Percentiles rank a stretch among this genome's conserved stretches.
These are phyloP conservation scores for Penicillium chermesinum DNA, from an alignment of 495 filamentous ascomycete genomes.

Conservation along the genomic window DNA sequence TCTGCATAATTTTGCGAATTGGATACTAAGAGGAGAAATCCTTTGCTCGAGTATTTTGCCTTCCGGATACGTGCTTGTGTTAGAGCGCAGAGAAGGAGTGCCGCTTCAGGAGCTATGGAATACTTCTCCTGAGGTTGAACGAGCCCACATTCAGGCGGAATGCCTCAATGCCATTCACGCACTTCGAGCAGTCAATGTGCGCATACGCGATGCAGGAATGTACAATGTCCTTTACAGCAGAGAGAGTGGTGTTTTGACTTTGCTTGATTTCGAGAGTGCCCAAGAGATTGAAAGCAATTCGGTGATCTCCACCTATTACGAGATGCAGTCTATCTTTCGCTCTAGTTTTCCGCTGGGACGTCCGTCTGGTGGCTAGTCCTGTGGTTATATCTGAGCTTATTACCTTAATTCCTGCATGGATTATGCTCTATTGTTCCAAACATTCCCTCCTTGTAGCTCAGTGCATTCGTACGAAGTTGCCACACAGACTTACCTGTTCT, in stretches of 20 bases:
- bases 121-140: background rate
- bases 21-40: background rate
- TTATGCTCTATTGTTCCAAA: too few species aligned
- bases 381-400: too few species aligned
- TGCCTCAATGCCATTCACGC: background rate
- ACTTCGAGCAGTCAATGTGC: background rate
- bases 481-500: too few species aligned
- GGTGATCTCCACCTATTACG: too few species aligned
- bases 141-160: background rate
- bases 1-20: background rate
- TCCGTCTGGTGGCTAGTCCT: too few species aligned
- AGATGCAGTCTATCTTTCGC: too few species aligned
- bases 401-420: too few species aligned
- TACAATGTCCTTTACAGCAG: constrained; percentile 1
- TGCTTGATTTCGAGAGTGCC: constrained; percentile 7
- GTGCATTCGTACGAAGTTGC: too few species aligned
- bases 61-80: background rate
- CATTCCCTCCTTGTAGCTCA: too few species aligned
- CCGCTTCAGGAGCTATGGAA: background rate
- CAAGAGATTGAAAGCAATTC: too few species aligned
- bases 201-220: background rate
- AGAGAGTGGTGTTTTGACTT: background rate
- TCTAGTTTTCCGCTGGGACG: too few species aligned
- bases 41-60: constrained; percentile 4
- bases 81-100: background rate